These are phyloP conservation scores for Eucalyptus curtisii DNA, from an alignment of 345 rosid genomes.

Conservation along the genomic window DNA sequence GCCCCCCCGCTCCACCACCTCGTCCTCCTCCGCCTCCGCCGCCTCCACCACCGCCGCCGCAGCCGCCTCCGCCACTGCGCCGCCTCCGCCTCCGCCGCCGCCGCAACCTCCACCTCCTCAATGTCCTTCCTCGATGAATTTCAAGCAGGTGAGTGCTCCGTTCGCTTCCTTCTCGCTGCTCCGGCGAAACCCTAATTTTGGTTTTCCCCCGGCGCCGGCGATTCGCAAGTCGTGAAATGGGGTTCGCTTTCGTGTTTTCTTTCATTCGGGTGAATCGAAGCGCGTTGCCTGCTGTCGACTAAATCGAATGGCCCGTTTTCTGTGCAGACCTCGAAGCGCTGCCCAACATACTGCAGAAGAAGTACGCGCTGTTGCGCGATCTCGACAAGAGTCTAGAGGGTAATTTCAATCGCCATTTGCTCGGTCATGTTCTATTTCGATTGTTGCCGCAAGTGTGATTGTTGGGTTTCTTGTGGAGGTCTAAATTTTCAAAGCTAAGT, in stretches of 20 bases:
- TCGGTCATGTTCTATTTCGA: not conserved
- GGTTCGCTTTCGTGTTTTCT: not conserved
- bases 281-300: not conserved
- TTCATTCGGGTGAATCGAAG: not conserved
- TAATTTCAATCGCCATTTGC: not conserved
- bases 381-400: slow-evolving; percentile 94
- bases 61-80: not conserved
- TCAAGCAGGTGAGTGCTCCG: slow-evolving; percentile 22
- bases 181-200: not conserved
- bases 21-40: not conserved
- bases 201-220: not conserved
- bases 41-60: fast-evolving
- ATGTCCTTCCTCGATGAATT: slow-evolving; percentile 45
- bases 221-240: not conserved
- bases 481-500: not conserved
- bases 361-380: slow-evolving; percentile 71
- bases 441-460: not conserved
- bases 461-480: not conserved
- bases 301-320: not conserved
- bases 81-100: not conserved
- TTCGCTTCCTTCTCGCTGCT: not conserved
- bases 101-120: not conserved
- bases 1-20: not conserved
- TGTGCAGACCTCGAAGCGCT: slow-evolving; percentile 65
- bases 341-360: slow-evolving; percentile 79